Evolutionary conservation across 129 eudicot genomes (phyloP), one percentile per base, ranked within the genome.

Genomic region (Deinandra increscens): DNA sequence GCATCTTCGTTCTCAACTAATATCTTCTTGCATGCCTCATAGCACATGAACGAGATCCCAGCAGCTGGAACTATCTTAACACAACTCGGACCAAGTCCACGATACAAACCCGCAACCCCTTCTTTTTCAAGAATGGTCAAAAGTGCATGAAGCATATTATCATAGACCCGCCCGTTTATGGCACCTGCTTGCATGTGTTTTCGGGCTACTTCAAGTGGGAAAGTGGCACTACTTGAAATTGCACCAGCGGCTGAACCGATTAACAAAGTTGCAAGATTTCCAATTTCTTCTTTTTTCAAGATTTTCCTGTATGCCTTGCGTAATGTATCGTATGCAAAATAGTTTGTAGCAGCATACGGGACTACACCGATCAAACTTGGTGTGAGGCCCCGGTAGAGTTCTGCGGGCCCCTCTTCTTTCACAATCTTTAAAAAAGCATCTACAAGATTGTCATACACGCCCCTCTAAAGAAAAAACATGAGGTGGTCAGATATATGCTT

Each of bases 141-240:
- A 39, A 91, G 88, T 18, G 97, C 97, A 69, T 91, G 97, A 54
- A 91, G 86, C 85, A 91, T 80, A 74, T 91, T 84, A 34, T 80
- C 78, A 68, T 91, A 91, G 34, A 75, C 88, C 37, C 95, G 77
- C 58, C 90, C 95, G 19, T 85, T 84, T 0, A 91, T 71, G 15
- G 95, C 97, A 14, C 97, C 96, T 0, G 87, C 96, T 70, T 91
- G 97, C 97, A 91, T 91, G 38, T 91, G 96, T 67, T 91, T 91
- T 19, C 97, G 82, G 9, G 97, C 97, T 81, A 91, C 93, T 73
- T 88, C 96, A 20, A 88, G 90, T 2, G 97, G 97, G 84, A 88
- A 91, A 1, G 96, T 88, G 20, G 96, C 93, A 31, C 79, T 83
- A 71, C 97, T 88, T 17, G 96, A 91, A 45, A 88, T 72, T 17